Percentiles rank a stretch among this genome's conserved stretches.
phyloP scores from a whole-genome alignment of 1,139 yeast species.

The Meyerozyma carpophila region DNA sequence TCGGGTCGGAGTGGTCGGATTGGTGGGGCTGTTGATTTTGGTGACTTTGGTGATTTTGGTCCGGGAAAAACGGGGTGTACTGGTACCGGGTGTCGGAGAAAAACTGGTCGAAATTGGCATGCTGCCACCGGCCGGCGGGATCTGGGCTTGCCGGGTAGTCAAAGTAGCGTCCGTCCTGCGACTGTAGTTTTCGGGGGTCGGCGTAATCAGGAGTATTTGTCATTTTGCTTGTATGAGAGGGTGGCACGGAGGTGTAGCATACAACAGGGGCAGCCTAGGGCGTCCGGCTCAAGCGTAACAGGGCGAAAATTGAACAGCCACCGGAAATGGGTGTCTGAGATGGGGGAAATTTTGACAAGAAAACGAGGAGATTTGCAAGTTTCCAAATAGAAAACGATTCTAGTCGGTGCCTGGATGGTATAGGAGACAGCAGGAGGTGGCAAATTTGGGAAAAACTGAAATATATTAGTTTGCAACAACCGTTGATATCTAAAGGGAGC shows the following conservation, averaged over 20 bases:
- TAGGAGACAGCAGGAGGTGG: neutral
- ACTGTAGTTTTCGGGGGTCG: neutral
- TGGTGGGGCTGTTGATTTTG: neutral
- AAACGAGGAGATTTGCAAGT: too few species aligned
- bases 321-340: too few species aligned
- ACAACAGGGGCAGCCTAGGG: neutral
- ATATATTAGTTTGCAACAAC: neutral
- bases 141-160: neutral
- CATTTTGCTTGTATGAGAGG: neutral
- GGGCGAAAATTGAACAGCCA: too few species aligned
- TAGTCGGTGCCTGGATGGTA: neutral
- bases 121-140: neutral
- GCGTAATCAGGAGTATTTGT: neutral
- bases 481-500: neutral
- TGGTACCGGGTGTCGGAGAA: neutral
- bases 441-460: neutral
- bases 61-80: neutral
- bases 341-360: too few species aligned
- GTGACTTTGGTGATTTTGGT: neutral
- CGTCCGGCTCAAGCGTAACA: neutral
- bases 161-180: neutral
- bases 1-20: neutral
- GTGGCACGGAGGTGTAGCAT: neutral
- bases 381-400: too few species aligned
- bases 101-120: neutral